These are phyloP conservation scores for Mallotus repandus DNA, from an alignment of 441 rosid genomes.

Conservation along the genomic window DNA sequence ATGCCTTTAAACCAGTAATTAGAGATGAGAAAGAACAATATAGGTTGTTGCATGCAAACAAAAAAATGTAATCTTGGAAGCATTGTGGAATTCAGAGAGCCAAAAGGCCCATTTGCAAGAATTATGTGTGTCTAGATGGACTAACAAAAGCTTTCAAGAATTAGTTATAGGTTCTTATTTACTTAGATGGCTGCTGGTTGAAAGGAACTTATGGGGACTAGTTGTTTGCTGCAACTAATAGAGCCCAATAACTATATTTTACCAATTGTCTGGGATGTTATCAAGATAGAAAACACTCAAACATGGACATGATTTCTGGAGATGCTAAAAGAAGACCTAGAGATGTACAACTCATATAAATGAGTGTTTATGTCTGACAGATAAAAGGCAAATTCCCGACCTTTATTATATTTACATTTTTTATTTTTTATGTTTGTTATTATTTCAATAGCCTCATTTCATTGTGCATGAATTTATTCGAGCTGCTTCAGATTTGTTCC, in stretches of 20 bases:
- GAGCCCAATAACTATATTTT: not conserved
- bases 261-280: not conserved
- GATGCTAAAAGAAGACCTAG: too few relatives aligned
- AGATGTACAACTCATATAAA: not conserved
- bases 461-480: too few relatives aligned
- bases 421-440: too few relatives aligned
- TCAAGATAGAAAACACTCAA: not conserved
- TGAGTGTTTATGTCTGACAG: not conserved
- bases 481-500: too few relatives aligned
- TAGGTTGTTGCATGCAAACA: too few relatives aligned
- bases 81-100: not conserved
- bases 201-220: not conserved
- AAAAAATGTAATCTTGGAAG: not conserved
- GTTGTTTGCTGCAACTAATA: not conserved
- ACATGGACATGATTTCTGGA: not conserved
- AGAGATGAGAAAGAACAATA: too few relatives aligned
- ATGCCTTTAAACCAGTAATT: too few relatives aligned
- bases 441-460: too few relatives aligned
- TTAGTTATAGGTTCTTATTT: not conserved
- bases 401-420: too few relatives aligned
- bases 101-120: not conserved
- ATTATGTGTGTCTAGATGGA: not conserved
- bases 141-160: not conserved
- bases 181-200: not conserved
- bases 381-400: not conserved